These are phyloP conservation scores for Echria macrotheca DNA, from an alignment of 495 filamentous ascomycete genomes.

Conservation along the genomic window DNA sequence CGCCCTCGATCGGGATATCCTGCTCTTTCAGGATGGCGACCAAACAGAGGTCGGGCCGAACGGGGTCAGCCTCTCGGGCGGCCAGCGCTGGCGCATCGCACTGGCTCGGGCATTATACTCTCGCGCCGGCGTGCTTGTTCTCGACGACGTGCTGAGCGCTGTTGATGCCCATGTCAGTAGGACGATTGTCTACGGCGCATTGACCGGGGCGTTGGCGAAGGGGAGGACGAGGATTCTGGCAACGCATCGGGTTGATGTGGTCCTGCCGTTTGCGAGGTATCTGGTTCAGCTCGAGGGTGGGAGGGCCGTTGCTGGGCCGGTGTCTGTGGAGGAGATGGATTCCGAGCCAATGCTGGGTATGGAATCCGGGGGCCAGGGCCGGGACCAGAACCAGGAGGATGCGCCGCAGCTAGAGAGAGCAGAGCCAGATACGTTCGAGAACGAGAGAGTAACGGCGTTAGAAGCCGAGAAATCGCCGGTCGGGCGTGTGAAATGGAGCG, in stretches of 20 bases:
- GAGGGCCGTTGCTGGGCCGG: too few species aligned
- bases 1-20: slow-evolving; percentile 58
- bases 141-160: slow-evolving; percentile 68
- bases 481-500: too few species aligned
- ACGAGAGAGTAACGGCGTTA: too few species aligned
- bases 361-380: background rate
- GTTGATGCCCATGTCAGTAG: slow-evolving; percentile 49
- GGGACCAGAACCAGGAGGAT: background rate
- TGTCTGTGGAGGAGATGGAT: too few species aligned
- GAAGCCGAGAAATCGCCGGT: too few species aligned
- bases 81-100: slow-evolving; percentile 63
- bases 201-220: slow-evolving; percentile 37
- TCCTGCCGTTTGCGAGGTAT: background rate
- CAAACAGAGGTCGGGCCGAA: slow-evolving; percentile 65
- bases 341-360: background rate
- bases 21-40: slow-evolving; percentile 60
- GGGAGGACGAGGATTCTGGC: slow-evolving; percentile 30
- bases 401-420: background rate
- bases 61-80: slow-evolving; percentile 65
- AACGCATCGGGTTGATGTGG: slow-evolving; percentile 43
- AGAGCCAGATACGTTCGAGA: background rate
- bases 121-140: slow-evolving; percentile 42
- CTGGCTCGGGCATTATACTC: slow-evolving; percentile 67
- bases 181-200: slow-evolving; percentile 38
- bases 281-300: background rate